phyloP scores from a whole-genome alignment of 2,329 filamentous ascomycete genomes.

The Colletotrichum horii region DNA sequence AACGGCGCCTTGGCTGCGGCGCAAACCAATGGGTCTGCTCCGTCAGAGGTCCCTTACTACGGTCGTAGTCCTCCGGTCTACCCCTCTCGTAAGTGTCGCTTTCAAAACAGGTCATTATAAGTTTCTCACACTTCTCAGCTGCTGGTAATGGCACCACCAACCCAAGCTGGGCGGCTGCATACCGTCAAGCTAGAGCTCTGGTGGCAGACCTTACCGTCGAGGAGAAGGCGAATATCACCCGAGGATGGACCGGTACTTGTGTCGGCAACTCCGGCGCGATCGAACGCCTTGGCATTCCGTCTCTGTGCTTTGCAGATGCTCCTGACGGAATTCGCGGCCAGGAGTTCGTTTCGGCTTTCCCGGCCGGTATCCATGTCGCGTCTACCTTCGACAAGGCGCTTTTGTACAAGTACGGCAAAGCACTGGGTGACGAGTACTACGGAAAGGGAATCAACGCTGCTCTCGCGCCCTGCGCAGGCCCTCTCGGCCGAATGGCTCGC shows the following conservation, averaged over 20 bases:
- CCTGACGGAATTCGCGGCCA: slow-evolving; percentile 54
- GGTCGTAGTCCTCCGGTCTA: slow-evolving; percentile 12
- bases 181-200: slow-evolving; percentile 59
- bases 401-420: slow-evolving; percentile 33
- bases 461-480: slow-evolving; percentile 38
- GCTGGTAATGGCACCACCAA: slow-evolving; percentile 1
- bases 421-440: slow-evolving; percentile 38
- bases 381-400: slow-evolving; percentile 60
- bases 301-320: slow-evolving; percentile 55
- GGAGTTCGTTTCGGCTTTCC: slow-evolving; percentile 53
- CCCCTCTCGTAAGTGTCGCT: neutral
- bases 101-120: too few species aligned
- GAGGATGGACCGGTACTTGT: slow-evolving; percentile 37
- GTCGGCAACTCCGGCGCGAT: slow-evolving; percentile 53
- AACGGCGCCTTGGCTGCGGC: neutral
- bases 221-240: slow-evolving; percentile 61
- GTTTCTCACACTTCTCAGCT: neutral
- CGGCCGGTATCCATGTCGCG: slow-evolving; percentile 52
- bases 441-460: slow-evolving; percentile 39
- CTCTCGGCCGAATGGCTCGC: slow-evolving; percentile 32
- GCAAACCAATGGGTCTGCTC: neutral
- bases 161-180: slow-evolving; percentile 59
- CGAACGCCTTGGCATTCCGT: slow-evolving; percentile 49
- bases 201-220: slow-evolving; percentile 69
- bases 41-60: slow-evolving; percentile 14